These are phyloP conservation scores for Podospora bellae-mahoneyi DNA, from an alignment of 495 filamentous ascomycete genomes.

Conservation along the genomic window DNA sequence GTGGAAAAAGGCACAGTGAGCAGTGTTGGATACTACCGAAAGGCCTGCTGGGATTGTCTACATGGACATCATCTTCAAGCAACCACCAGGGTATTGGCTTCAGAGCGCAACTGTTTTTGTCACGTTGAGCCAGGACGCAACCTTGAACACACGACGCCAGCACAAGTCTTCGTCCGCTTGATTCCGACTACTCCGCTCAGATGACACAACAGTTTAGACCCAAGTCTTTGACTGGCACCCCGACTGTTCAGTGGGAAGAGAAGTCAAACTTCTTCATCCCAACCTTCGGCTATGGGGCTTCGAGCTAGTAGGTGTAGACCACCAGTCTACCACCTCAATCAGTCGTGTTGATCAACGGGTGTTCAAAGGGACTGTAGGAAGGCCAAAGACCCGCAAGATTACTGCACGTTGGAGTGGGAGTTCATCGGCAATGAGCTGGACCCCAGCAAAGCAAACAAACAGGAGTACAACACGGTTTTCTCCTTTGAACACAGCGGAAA, in stretches of 20 bases:
- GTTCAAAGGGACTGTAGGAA: background rate
- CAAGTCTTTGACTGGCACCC: conserved; percentile 1
- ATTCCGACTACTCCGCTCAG: conserved; percentile 6
- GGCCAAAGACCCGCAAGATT: background rate
- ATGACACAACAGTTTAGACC: conserved; percentile 11
- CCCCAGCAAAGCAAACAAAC: conserved; percentile 8
- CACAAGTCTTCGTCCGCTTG: background rate
- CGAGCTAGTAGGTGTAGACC: background rate
- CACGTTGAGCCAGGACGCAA: conserved; percentile 4
- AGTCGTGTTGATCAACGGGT: background rate
- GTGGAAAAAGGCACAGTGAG: conserved; percentile 11
- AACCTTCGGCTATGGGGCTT: background rate
- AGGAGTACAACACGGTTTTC: conserved; percentile 23
- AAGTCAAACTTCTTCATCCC: background rate
- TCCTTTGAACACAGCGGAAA: conserved; percentile 22
- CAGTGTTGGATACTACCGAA: background rate
- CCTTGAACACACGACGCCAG: background rate
- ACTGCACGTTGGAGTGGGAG: conserved; percentile 17
- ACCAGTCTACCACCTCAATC: background rate
- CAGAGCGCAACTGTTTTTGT: conserved; percentile 6
- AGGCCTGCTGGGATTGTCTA: conserved; percentile 11
- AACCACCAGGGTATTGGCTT: conserved; percentile 10
- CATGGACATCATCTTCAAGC: conserved; percentile 13
- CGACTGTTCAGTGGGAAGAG: background rate
- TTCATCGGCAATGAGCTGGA: conserved; percentile 18